Base-by-base conservation (phyloP, 2,329 filamentous ascomycete species). In the Botrytis fabae region DNA sequence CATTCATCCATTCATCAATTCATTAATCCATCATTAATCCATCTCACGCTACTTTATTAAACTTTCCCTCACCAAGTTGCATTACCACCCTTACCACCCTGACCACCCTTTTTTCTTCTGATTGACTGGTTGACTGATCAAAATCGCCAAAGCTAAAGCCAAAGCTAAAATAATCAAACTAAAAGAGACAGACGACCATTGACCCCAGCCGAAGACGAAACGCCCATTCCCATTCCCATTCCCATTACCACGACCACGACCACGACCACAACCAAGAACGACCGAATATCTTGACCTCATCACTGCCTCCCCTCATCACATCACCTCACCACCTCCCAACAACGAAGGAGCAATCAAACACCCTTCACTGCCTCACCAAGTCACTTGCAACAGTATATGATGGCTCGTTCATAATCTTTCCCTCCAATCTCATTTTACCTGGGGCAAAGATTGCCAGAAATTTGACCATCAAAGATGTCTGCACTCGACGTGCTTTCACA, bases 381-480 rank as follows among this genome's bases (percentile, higher is more conserved):
- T 48, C 64, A 42, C 12, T 8, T 6, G n/a, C 40, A n/a, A 72
- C 22, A 48, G 40, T 32, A 12, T 40, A 68, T 28, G 10, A 69
- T 72, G 70, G 42, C 46, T 51, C 57, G 60, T 12, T 54, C n/a
- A 57, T 71, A 66, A 71, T 20, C 35, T 28, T 40, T 18, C 4
- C 32, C n/a, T 35, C 10, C 28, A 32, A 28, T 46, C 48, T 51
- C 25, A 4, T 64, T 60, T 48, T 25, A 42, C 48, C 44, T 71
- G 60, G 65, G 70, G 62, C 62, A 69, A 69, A 46, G 16, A 72
- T 60, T 72, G 70, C 69, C 59, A 46, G 51, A 62, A 70, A 16
- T 35, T 65, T 62, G 48, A 51, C 44, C 25, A 64, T 57, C 74
- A 74, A 75, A 75, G 63, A 76, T 77, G 75, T 75, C 75, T 51